Evolutionary conservation across 1,284 basidiomycete species (phyloP), one percentile per base, ranked within the genome.

Genomic region (Ceratobasidium papillatum): DNA sequence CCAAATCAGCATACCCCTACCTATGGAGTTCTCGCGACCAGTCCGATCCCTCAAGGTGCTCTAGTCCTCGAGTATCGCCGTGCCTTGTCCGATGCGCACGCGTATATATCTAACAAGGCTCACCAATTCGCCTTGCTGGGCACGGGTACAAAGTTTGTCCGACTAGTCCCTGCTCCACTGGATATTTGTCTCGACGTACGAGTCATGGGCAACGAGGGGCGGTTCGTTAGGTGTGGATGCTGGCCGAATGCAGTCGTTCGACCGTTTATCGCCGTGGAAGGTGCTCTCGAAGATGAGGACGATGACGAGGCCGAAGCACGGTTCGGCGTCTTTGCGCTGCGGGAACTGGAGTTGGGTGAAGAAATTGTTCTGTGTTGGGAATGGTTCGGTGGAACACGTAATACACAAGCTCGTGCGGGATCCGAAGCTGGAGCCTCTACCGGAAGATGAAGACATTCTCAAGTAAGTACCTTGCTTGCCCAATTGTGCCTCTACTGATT

Each of bases 311-410:
- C 83, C 2, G 85, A 87, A 27, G 83, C 97, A 0, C 84, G 86
- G 0, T 96, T 98, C 80, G 96, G 91, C 0, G 83, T 98, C 1
- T 98, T 97, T 78, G 94, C 95, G 0, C 81, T 92, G 22, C 83
- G 89, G n/a, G 91, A 95, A 78, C 86, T 98, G 75, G 87, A 87
- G 75, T 88, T 89, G 47, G 87, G 91, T 63, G 95, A 97, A 79
- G 97, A 99, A 83, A 89, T 99, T 49, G 90, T 96, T 0, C 82
- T 98, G 0, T 94, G 92, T 0, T 99, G 96, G 95, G 95, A 98
- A 81, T 98, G 96, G 96, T 96, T 98, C 98, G 78, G 96, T 98
- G 79, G 89, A 90, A 4, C 94, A 95, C 80, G 90, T 93, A 0
- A 90, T 98, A 0, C 96, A 98, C 82, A 85, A 88, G 64, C 84